A percentile compares a stretch with the other conserved stretches of the same genome.
phyloP scores from a whole-genome alignment of 2,329 filamentous ascomycete genomes.

The Didymella segeticola region DNA sequence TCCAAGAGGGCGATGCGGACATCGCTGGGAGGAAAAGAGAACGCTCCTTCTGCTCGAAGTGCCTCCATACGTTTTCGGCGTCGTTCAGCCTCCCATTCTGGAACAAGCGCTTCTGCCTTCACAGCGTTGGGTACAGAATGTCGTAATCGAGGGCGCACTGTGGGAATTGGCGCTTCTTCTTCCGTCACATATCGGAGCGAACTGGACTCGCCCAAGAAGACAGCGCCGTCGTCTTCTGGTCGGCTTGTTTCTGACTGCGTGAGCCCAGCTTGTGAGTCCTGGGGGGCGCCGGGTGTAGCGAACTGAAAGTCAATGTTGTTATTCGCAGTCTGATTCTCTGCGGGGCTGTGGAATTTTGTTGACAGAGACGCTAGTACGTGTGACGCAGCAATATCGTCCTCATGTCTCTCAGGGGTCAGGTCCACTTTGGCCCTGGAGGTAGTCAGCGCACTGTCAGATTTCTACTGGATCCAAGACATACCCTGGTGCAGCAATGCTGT shows the following conservation, averaged over 20 bases:
- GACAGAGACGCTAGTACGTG: constrained; percentile 40
- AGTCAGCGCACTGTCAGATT: constrained; percentile 1
- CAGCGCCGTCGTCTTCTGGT: constrained; percentile 35
- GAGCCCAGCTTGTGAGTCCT: constrained; percentile 17
- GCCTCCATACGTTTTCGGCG: constrained; percentile 46
- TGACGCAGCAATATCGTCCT: constrained; percentile 39
- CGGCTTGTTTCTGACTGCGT: constrained; percentile 25
- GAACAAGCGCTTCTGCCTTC: constrained; percentile 45
- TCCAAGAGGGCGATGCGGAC: constrained; percentile 55
- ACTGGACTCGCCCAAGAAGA: constrained; percentile 57
- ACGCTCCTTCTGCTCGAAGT: constrained; percentile 50
- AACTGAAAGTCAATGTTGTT: constrained; percentile 21
- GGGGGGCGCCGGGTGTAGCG: constrained; percentile 18
- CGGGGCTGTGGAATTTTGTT: constrained; percentile 33
- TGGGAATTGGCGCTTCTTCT: constrained; percentile 34
- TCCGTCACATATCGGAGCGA: constrained; percentile 58
- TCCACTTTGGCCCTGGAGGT: constrained; percentile 6
- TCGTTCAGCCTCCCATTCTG: constrained; percentile 46
- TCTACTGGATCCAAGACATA: constrained; percentile 17
- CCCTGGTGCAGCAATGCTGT: constrained; percentile 6
- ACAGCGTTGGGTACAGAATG: constrained; percentile 45
- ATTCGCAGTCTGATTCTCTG: constrained; percentile 18
- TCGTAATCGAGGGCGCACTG: constrained; percentile 29
- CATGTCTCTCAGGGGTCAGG: constrained; percentile 28
- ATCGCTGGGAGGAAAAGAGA: constrained; percentile 55